Percentiles rank a stretch among this genome's conserved stretches.
phyloP scores from a whole-genome alignment of 306 rosid species.

The Senna siamea region DNA sequence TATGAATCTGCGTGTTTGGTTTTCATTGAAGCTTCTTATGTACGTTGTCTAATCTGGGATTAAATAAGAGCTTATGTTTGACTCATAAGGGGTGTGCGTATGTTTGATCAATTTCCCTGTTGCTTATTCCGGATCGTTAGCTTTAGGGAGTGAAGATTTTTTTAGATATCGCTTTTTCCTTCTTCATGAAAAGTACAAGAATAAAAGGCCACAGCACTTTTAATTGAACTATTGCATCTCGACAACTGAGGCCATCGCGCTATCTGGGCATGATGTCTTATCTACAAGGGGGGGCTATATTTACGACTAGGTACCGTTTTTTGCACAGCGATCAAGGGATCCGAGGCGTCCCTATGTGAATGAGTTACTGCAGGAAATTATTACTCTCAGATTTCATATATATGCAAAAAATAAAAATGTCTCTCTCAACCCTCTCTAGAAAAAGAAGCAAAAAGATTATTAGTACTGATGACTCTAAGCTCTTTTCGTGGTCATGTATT shows the following conservation, averaged over 20 bases:
- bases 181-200: too few species aligned
- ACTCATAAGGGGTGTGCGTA: conserved; percentile 11
- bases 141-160: too few species aligned
- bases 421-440: not conserved
- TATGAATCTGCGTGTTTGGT: conserved; percentile 11
- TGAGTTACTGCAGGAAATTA: too few species aligned
- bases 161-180: too few species aligned
- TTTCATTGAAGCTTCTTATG: conserved; percentile 34
- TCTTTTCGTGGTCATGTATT: too few species aligned
- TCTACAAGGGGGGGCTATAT: too few species aligned
- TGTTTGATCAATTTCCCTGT: not conserved
- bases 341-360: too few species aligned
- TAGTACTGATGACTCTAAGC: too few species aligned
- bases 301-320: too few species aligned
- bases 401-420: too few species aligned
- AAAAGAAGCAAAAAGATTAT: too few species aligned
- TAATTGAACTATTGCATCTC: not conserved
- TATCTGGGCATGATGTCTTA: not conserved
- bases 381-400: not conserved
- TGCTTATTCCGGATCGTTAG: conserved; percentile 4
- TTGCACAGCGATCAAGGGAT: too few species aligned
- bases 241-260: not conserved
- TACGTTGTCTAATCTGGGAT: conserved; percentile 23
- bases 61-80: conserved; percentile 21
- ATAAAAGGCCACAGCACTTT: not conserved